Percentiles rank a stretch among this genome's conserved stretches.
These are phyloP conservation scores for Lachancea nothofagi DNA, from an alignment of 805 yeast species.

Conservation along the genomic window DNA sequence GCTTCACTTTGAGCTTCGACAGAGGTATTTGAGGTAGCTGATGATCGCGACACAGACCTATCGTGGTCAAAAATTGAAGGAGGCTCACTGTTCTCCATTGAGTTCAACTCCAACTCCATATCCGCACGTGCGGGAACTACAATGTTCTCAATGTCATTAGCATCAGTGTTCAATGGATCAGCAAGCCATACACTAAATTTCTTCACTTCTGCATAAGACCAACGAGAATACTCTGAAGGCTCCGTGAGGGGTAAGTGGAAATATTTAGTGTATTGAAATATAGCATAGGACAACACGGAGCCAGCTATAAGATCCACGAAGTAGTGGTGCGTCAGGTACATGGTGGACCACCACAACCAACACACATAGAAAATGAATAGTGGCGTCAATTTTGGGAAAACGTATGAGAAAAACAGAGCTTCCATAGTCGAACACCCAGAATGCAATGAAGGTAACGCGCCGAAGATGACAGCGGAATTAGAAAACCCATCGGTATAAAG, in stretches of 20 bases:
- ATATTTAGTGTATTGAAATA: constrained; percentile 65
- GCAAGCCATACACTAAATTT: constrained; percentile 29
- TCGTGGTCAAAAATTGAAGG: constrained; percentile 33
- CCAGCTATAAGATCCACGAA: constrained; percentile 94
- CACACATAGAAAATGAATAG: constrained; percentile 72
- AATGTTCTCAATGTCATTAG: constrained; percentile 32
- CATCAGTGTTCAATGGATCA: constrained; percentile 34
- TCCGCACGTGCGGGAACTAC: constrained; percentile 22
- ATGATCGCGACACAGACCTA: constrained; percentile 30
- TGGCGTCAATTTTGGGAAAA: constrained; percentile 67
- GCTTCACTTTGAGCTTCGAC: constrained; percentile 20
- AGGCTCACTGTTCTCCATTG: constrained; percentile 18
- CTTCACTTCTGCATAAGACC: constrained; percentile 51
- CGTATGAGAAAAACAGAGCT: constrained; percentile 74
- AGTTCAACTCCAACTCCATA: constrained; percentile 25
- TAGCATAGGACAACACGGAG: constrained; percentile 67
- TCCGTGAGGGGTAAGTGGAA: constrained; percentile 59
- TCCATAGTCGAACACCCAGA: constrained; percentile 94
- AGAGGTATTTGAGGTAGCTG: constrained; percentile 34
- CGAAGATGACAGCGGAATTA: constrained; percentile 89
- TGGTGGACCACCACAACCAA: constrained; percentile 98
- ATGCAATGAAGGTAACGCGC: constrained; percentile 84
- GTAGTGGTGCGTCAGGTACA: constrained; percentile 96
- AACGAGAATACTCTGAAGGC: constrained; percentile 54
- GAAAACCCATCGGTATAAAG: constrained; percentile 77